Evolutionary conservation across 1,284 basidiomycete species (phyloP).

Genomic region (Chiua sp.): DNA sequence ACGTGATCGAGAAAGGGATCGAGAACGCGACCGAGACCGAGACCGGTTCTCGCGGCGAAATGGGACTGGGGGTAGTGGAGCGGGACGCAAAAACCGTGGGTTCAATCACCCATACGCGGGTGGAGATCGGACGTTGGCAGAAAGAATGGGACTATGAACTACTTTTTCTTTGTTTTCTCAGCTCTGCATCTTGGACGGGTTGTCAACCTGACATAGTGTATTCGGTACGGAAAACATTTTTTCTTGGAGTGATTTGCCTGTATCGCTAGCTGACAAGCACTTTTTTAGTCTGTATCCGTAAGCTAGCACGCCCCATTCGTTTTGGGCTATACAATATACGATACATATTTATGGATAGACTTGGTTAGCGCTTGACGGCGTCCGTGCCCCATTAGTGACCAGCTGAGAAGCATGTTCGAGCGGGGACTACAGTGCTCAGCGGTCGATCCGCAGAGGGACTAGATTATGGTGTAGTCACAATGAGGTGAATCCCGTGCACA

Average conservation of each 20-base stretch:
- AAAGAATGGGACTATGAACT: conserved; percentile 72
- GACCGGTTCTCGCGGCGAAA: conserved; percentile 43
- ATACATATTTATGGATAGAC: conserved; percentile 30
- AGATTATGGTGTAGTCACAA: background rate
- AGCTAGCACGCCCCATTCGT: conserved; percentile 16
- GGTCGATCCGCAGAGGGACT: too few relatives aligned
- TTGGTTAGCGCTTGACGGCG: too few relatives aligned
- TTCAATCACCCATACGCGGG: conserved; percentile 38
- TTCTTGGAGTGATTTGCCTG: conserved; percentile 14
- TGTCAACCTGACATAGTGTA: conserved; percentile 40
- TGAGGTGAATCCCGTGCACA: background rate
- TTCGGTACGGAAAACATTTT: conserved; percentile 46
- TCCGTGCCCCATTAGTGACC: too few relatives aligned
- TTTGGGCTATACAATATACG: conserved; percentile 24
- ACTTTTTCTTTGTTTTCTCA: conserved; percentile 12
- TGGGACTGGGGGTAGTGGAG: conserved; percentile 32
- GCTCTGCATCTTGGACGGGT: conserved; percentile 24
- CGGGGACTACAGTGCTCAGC: too few relatives aligned
- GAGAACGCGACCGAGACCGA: conserved; percentile 39
- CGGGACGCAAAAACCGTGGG: conserved; percentile 35
- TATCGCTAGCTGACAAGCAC: conserved; percentile 36
- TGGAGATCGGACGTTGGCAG: conserved; percentile 79
- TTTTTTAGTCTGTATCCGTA: conserved; percentile 38
- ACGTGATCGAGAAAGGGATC: conserved; percentile 38
- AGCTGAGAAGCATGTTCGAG: too few relatives aligned